Conservation (phyloP, 176 grass and related monocot genomes). For the Puccinellia tenuiflora region DNA sequence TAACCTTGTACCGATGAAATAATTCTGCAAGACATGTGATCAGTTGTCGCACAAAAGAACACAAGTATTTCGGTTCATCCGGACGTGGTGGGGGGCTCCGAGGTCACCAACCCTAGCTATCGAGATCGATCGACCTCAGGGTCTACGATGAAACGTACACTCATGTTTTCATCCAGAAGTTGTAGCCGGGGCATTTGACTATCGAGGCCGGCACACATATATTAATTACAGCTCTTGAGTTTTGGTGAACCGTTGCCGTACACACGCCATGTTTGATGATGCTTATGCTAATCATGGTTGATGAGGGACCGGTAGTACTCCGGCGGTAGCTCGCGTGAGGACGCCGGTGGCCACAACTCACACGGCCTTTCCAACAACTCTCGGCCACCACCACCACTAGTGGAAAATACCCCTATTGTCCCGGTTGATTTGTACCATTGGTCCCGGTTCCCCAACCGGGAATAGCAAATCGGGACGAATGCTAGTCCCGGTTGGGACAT, state of each 20-base stretch:
- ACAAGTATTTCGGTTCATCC: not conserved
- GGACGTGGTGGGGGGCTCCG: not conserved
- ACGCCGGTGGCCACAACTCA: not conserved
- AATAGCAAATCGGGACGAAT: no score
- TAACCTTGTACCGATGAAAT: not conserved
- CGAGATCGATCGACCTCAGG: not conserved
- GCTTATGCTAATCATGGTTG: not conserved
- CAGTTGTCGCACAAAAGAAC: not conserved
- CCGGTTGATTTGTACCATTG: no score
- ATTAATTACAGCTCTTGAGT: not conserved
- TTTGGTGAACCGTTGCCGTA: not conserved
- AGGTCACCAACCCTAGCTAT: not conserved
- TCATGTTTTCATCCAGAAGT: not conserved
- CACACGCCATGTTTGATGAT: not conserved
- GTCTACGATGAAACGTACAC: not conserved
- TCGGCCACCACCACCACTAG: not conserved
- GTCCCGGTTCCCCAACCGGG: no score
- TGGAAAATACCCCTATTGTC: no score
- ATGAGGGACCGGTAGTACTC: not conserved
- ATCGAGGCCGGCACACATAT: not conserved
- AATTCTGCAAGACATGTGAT: not conserved
- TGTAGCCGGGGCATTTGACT: not conserved
- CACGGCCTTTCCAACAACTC: not conserved
- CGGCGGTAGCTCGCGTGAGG: not conserved
- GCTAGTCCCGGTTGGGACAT: no score